Base-by-base conservation (phyloP, 768 basidiomycete species). In the Butyriboletus loyo region DNA sequence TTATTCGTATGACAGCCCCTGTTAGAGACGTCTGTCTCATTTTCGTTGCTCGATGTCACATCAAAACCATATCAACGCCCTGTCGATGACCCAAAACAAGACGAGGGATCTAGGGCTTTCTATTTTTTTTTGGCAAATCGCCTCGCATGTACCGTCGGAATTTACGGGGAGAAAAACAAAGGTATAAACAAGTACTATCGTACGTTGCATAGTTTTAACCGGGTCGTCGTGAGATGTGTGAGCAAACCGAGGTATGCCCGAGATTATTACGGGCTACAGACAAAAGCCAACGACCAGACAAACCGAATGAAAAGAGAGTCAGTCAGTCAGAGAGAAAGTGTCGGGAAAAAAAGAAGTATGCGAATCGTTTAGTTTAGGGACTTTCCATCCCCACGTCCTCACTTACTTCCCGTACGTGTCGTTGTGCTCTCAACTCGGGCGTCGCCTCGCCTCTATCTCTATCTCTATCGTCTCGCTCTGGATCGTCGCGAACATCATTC, bases 351-450 rank as follows among this genome's bases (percentile, higher is more conserved):
- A 35, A 34, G 14, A 27, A 28, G 31, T 35, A 14, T 4, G 34
- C 35, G 25, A 7, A 28, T 31, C 17, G n/a, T 50, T 42, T 30
- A n/a, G 36, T 19, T 50, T 64, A 69, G 39, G 68, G 69, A 54
- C 63, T 67, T 25, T 63, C 46, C 67, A 69, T 69, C 19, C 65
- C 63, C 30, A 67, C 57, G 5, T 71, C 68, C 36, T 70, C 64
- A 35, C 67, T 71, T 3, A 71, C 38, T 52, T 68, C 56, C 37
- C 58, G 64, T 28, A 66, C 55, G n/a, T 49, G 55, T 14, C 65
- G 61, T 46, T 62, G 67, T 37, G 68, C 69, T 49, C 60, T 63
- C 41, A 69, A 35, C 54, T 69, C 68, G n/a, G 68, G 68, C 24
- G 68, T 69, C 5, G 60, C 67, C 2, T 71, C 68, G 0, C 67